A percentile compares a stretch with the other conserved stretches of the same genome.
Conservation (phyloP, 306 rosid species). For the Vicia faba region DNA sequence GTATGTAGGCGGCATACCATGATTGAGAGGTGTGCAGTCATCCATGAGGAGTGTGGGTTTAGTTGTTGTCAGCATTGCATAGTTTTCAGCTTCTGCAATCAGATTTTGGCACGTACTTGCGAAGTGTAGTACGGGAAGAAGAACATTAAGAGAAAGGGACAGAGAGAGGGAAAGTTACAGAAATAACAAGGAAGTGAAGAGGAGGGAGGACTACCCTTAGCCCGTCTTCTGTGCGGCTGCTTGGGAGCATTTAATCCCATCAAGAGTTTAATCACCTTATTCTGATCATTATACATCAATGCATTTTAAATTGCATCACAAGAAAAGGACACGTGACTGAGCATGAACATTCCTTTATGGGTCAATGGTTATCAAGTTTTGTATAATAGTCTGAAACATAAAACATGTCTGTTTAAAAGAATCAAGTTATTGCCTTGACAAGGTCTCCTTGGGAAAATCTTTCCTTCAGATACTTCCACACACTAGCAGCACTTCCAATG, state of each 20-base stretch:
- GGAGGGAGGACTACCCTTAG: not conserved
- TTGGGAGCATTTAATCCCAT: not conserved
- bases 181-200: not conserved
- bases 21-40: not conserved
- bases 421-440: not conserved
- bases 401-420: not conserved
- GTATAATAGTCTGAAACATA: not conserved
- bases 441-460: not conserved
- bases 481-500: not conserved
- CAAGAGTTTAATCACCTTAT: slow-evolving; percentile 4
- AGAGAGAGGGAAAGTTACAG: not conserved
- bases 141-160: not conserved
- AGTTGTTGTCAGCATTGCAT: not conserved
- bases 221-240: not conserved
- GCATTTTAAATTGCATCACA: not conserved
- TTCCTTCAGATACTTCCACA: slow-evolving; percentile 6
- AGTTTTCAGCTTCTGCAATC: not conserved
- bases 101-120: not conserved
- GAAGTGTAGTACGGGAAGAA: not conserved
- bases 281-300: not conserved
- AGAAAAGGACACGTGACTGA: not conserved
- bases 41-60: not conserved
- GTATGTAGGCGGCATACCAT: not conserved
- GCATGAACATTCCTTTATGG: not conserved
- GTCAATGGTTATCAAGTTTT: not conserved